A percentile compares a stretch with the other conserved stretches of the same genome.
These are phyloP conservation scores for Periconia digitata DNA, from an alignment of 2,329 filamentous ascomycete species.

Conservation along the genomic window DNA sequence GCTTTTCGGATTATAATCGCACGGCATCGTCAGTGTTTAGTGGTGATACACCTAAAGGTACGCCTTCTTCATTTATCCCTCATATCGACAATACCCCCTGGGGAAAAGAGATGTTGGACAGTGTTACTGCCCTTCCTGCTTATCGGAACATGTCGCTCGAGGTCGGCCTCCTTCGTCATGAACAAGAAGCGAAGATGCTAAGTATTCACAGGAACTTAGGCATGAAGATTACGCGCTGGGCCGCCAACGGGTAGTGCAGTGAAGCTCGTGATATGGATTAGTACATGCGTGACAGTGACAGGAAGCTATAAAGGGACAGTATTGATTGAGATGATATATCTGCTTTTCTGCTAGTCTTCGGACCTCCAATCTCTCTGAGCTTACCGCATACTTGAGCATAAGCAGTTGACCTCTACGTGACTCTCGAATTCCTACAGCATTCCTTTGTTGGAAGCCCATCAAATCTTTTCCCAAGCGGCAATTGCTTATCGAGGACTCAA, in stretches of 20 bases:
- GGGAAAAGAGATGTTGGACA: slow-evolving; percentile 2
- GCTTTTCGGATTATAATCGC: not conserved
- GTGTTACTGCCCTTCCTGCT: slow-evolving; percentile 4
- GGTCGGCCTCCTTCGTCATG: slow-evolving; percentile 5
- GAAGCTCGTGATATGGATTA: slow-evolving; percentile 4
- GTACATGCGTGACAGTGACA: slow-evolving; percentile 1
- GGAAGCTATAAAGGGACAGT: not conserved
- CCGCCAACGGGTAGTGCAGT: slow-evolving; percentile 2
- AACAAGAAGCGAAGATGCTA: slow-evolving; percentile 4
- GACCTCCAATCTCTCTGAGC: not conserved
- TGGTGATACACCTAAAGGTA: slow-evolving; percentile 4
- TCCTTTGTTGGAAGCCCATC: not conserved
- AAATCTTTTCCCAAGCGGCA: too few relatives aligned
- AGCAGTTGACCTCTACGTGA: not conserved
- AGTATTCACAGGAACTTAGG: slow-evolving; percentile 6
- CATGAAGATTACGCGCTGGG: slow-evolving; percentile 4
- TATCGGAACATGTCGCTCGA: slow-evolving; percentile 6
- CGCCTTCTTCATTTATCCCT: slow-evolving; percentile 3
- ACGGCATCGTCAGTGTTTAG: slow-evolving; percentile 2
- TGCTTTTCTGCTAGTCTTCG: slow-evolving; percentile 1
- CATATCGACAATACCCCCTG: slow-evolving; percentile 2
- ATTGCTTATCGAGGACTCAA: too few relatives aligned
- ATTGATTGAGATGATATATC: not conserved
- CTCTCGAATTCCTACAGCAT: not conserved
- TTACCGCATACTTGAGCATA: not conserved